Conservation (phyloP, 352 stramenopile genomes). For the Phytophthora pseudosyringae region DNA sequence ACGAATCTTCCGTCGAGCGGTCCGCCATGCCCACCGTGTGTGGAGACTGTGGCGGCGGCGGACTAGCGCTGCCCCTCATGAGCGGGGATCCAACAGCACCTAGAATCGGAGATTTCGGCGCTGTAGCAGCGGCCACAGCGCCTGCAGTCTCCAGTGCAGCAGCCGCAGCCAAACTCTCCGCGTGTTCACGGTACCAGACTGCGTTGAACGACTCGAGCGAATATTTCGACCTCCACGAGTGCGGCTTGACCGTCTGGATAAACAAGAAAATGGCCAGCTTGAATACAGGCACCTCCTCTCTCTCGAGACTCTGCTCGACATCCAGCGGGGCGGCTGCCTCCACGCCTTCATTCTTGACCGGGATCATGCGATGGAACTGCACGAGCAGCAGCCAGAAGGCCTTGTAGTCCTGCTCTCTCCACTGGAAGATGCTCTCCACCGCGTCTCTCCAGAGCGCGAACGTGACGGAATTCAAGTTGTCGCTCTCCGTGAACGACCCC, state of each 20-base stretch:
- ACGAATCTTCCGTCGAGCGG: conserved; percentile 77
- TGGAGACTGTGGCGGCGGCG: conserved; percentile 68
- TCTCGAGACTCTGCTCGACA: conserved; percentile 58
- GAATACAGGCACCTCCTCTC: conserved; percentile 69
- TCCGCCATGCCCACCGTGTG: conserved; percentile 83
- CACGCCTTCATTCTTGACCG: conserved; percentile 37
- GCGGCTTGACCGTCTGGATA: conserved; percentile 80
- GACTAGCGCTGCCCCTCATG: conserved; percentile 62
- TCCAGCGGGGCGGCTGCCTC: conserved; percentile 42
- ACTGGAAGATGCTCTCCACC: conserved; percentile 70
- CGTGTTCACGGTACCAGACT: conserved; percentile 80
- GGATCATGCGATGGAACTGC: conserved; percentile 78
- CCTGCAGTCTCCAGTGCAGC: conserved; percentile 40
- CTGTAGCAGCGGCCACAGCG: conserved; percentile 21
- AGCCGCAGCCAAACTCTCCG: conserved; percentile 47
- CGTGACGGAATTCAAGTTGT: conserved; percentile 60
- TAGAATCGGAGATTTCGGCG: conserved; percentile 35
- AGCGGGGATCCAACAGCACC: conserved; percentile 53
- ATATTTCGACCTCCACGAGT: conserved; percentile 78
- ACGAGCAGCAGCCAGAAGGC: conserved; percentile 85
- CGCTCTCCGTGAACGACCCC: conserved; percentile 55
- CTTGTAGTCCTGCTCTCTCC: conserved; percentile 83
- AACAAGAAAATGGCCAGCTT: conserved; percentile 85
- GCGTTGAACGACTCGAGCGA: conserved; percentile 81
- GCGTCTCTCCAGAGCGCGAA: conserved; percentile 73